A percentile compares a stretch with the other conserved stretches of the same genome.
Conservation (phyloP, 331 rosid species). For the Cydonia oblonga region DNA sequence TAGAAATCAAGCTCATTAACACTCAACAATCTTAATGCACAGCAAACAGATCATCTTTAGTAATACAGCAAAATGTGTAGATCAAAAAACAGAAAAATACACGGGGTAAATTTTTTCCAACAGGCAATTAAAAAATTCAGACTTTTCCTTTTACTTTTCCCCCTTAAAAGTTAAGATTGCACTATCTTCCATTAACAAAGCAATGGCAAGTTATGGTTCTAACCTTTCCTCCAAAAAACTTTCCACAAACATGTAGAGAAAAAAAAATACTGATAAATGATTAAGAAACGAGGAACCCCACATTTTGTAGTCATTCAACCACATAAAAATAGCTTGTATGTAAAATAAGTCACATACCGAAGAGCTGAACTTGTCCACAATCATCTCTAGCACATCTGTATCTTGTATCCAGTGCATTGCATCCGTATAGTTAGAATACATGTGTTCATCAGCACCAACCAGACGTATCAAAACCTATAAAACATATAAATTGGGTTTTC, state of each 20-base stretch:
- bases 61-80: neutral
- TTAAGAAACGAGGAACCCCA: no score
- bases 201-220: no score
- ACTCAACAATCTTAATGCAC: neutral
- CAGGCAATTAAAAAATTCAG: neutral
- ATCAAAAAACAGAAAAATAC: neutral
- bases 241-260: neutral
- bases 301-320: neutral
- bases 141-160: no score
- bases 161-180: no score
- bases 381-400: slow-evolving; percentile 86
- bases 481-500: neutral
- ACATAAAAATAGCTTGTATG: neutral
- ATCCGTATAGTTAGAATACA: slow-evolving; percentile 68
- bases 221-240: no score
- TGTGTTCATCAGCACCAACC: slow-evolving; percentile 96
- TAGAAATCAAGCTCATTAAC: slow-evolving; percentile 14
- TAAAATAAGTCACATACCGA: slow-evolving; percentile 52
- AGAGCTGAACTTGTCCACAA: slow-evolving; percentile 87
- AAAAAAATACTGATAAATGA: neutral
- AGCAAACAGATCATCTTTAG: neutral
- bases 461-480: slow-evolving; percentile 83
- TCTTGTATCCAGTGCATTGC: slow-evolving; percentile 93
- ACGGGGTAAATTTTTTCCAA: neutral
- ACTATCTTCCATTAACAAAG: no score